phyloP scores from a whole-genome alignment of 805 yeast species.

The Torulaspora indica region DNA sequence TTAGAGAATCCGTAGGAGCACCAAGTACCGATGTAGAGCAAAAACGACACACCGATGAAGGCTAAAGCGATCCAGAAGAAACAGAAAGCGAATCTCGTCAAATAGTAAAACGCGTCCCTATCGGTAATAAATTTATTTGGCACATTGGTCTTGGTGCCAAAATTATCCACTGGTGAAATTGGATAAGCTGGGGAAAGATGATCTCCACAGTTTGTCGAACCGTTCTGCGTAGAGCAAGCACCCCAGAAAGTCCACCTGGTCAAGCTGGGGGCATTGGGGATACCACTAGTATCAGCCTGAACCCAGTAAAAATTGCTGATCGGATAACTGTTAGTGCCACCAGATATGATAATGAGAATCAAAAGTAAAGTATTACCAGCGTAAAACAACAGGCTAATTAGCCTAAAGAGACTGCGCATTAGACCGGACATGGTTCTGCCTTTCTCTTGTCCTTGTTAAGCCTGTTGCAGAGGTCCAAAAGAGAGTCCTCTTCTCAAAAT shows the following conservation, averaged over 20 bases:
- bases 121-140: conserved; percentile 51
- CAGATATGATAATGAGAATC: conserved; percentile 59
- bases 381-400: conserved; percentile 28
- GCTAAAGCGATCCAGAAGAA: conserved; percentile 55
- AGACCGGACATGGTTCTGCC: conserved; percentile 1
- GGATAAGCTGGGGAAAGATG: conserved; percentile 62
- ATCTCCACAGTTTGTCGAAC: conserved; percentile 19
- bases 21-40: conserved; percentile 51
- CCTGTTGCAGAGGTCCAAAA: too few relatives aligned
- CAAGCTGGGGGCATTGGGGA: conserved; percentile 44
- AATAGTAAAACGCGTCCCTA: conserved; percentile 57
- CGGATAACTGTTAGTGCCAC: conserved; percentile 55
- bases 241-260: conserved; percentile 89
- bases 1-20: conserved; percentile 53
- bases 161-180: conserved; percentile 70
- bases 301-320: conserved; percentile 66
- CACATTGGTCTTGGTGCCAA: conserved; percentile 47
- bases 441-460: background rate
- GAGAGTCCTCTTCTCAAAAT: too few relatives aligned
- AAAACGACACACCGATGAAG: conserved; percentile 58
- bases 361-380: conserved; percentile 46
- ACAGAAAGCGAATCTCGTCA: conserved; percentile 63
- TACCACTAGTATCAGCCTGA: conserved; percentile 58
- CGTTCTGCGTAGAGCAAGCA: conserved; percentile 41
- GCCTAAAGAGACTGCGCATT: conserved; percentile 11